A percentile compares a stretch with the other conserved stretches of the same genome.
phyloP scores from a whole-genome alignment of 441 rosid species.

The Biscutella auriculata region DNA sequence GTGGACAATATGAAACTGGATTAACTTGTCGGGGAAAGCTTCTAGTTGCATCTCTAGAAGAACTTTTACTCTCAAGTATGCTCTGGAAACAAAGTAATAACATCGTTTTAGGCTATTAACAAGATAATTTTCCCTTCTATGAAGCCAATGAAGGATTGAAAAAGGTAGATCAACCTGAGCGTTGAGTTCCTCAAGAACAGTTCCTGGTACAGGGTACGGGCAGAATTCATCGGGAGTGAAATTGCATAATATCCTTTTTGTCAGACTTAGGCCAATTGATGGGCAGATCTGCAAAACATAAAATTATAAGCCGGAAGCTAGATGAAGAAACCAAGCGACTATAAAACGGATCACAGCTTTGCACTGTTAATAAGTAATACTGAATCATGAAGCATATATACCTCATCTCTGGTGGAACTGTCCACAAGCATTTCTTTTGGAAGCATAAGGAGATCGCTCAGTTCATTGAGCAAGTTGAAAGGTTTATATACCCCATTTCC shows the following conservation, averaged over 20 bases:
- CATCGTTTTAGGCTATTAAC: neutral
- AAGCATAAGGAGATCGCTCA: slow-evolving; percentile 91
- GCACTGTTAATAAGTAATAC: neutral
- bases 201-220: slow-evolving; percentile 76
- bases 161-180: slow-evolving; percentile 44
- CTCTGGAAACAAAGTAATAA: slow-evolving; percentile 32
- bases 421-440: slow-evolving; percentile 87
- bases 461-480: slow-evolving; percentile 54
- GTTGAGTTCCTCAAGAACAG: slow-evolving; percentile 69
- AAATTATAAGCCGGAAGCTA: neutral
- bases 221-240: slow-evolving; percentile 91
- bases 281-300: slow-evolving; percentile 56
- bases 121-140: neutral
- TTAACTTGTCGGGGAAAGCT: slow-evolving; percentile 65
- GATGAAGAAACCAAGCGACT: slow-evolving; percentile 4
- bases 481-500: slow-evolving; percentile 31
- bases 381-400: slow-evolving; percentile 19
- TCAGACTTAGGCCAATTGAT: slow-evolving; percentile 49
- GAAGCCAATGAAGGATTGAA: slow-evolving; percentile 3
- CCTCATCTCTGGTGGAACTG: slow-evolving; percentile 62
- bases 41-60: slow-evolving; percentile 36
- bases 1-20: slow-evolving; percentile 42
- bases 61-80: slow-evolving; percentile 39
- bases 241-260: slow-evolving; percentile 80
- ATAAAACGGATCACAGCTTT: neutral